A percentile compares a stretch with the other conserved stretches of the same genome.
These are phyloP conservation scores for Hordeum pubiflorum DNA, from an alignment of 202 grass and related monocot genomes.

Conservation along the genomic window DNA sequence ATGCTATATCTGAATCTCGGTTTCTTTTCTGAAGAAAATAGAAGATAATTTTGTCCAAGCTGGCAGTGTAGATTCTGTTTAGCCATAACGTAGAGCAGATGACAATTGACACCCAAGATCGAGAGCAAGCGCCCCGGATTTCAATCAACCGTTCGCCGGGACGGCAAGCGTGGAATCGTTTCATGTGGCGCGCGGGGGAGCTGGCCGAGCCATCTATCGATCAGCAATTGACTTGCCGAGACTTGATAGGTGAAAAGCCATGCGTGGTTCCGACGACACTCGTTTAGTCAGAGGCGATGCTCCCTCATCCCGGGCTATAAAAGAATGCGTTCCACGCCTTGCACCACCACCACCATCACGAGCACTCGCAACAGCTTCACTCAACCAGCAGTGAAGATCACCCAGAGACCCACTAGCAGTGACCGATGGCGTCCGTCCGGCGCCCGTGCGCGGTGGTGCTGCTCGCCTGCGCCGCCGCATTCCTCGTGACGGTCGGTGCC, in stretches of 20 bases:
- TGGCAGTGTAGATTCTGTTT: slow-evolving; percentile 12
- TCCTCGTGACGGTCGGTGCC: slow-evolving; percentile 7
- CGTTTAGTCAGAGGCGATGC: not conserved
- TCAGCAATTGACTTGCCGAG: slow-evolving; percentile 29
- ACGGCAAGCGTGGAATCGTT: slow-evolving; percentile 38
- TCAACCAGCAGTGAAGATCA: not conserved
- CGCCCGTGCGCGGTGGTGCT: not conserved
- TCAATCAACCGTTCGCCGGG: not conserved
- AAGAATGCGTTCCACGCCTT: not conserved
- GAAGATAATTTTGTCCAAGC: not conserved
- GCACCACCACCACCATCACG: not conserved
- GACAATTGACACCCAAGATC: not conserved
- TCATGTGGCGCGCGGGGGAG: slow-evolving; percentile 26
- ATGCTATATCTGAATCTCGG: not conserved
- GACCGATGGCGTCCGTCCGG: slow-evolving; percentile 22
- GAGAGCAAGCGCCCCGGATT: not conserved
- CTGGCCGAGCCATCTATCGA: not conserved
- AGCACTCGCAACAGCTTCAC: not conserved
- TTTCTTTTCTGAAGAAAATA: not conserved
- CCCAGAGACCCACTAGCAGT: not conserved
- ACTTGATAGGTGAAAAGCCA: slow-evolving; percentile 32
- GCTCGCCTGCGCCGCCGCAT: not conserved
- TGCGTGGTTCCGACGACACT: slow-evolving; percentile 44
- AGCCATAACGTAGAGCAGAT: slow-evolving; percentile 7
- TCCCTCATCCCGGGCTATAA: not conserved